Percentiles rank a stretch among this genome's conserved stretches.
These are phyloP conservation scores for Tulasnella sp. DNA, from an alignment of 768 basidiomycete species.

Conservation along the genomic window DNA sequence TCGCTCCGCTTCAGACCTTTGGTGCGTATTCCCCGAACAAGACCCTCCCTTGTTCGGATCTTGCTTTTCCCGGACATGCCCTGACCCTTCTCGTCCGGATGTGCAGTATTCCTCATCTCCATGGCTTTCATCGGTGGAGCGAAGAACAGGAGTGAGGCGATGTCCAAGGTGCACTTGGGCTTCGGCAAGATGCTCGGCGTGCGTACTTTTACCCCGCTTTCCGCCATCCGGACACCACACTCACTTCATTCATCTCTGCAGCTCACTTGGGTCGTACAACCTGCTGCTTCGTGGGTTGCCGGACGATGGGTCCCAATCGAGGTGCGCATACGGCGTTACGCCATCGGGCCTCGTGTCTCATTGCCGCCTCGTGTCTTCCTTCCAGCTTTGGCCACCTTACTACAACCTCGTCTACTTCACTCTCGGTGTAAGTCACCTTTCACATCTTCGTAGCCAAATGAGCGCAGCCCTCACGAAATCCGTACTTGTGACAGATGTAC, in stretches of 20 bases:
- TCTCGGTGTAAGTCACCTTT: background rate
- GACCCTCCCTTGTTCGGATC: background rate
- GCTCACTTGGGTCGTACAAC: conserved; percentile 73
- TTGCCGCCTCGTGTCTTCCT: too few relatives aligned
- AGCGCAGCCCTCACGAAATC: too few relatives aligned
- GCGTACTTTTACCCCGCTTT: conserved; percentile 21
- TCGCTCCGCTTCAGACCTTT: conserved; percentile 61
- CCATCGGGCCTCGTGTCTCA: too few relatives aligned
- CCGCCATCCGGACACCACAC: conserved; percentile 12
- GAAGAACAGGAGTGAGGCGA: conserved; percentile 47
- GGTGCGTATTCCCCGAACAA: conserved; percentile 29
- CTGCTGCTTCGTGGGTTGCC: conserved; percentile 58
- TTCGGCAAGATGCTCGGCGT: conserved; percentile 67
- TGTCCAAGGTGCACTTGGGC: conserved; percentile 54
- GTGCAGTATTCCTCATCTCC: conserved; percentile 54
- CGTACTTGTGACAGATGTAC: too few relatives aligned
- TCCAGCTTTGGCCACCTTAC: too few relatives aligned
- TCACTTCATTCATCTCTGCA: conserved; percentile 24
- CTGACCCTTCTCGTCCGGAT: background rate
- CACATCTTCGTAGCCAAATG: too few relatives aligned
- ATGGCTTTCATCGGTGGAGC: conserved; percentile 81
- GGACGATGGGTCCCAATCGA: conserved; percentile 70
- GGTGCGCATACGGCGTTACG: conserved; percentile 39
- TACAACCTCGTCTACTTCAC: background rate
- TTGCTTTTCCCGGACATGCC: background rate